These are phyloP conservation scores for Yamadazyma sp. DNA, from an alignment of 805 yeast genomes.

Conservation along the genomic window DNA sequence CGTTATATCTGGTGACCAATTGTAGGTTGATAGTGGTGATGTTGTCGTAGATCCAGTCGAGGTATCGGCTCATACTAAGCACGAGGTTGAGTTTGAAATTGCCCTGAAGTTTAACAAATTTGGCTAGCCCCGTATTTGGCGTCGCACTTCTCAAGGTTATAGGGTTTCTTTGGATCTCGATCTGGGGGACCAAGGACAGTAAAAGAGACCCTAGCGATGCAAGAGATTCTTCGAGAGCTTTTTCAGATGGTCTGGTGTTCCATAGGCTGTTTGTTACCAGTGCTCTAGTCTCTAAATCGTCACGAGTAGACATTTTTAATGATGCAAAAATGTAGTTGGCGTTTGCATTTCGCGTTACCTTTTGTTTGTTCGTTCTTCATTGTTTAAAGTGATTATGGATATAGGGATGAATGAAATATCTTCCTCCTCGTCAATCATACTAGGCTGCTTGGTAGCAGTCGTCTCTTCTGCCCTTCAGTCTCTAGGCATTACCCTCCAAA, in stretches of 20 bases:
- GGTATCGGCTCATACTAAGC: slow-evolving; percentile 18
- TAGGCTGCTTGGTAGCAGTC: slow-evolving; percentile 72
- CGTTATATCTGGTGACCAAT: slow-evolving; percentile 22
- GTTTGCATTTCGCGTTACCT: neutral
- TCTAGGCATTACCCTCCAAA: slow-evolving; percentile 76
- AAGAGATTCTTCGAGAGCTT: slow-evolving; percentile 16
- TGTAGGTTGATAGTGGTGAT: slow-evolving; percentile 8
- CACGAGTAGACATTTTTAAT: neutral
- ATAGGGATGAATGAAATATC: slow-evolving; percentile 1
- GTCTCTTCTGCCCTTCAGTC: slow-evolving; percentile 78
- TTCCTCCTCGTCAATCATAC: slow-evolving; percentile 29
- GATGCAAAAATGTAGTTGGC: too few species aligned
- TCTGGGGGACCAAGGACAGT: slow-evolving; percentile 13
- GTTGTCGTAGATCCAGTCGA: slow-evolving; percentile 12
- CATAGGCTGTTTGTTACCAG: neutral
- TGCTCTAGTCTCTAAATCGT: neutral
- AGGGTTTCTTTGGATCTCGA: slow-evolving; percentile 12
- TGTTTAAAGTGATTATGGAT: too few species aligned
- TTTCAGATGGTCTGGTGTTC: neutral
- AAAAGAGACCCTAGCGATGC: slow-evolving; percentile 19
- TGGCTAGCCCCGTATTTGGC: neutral
- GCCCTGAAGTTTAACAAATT: slow-evolving; percentile 51
- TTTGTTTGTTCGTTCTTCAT: too few species aligned
- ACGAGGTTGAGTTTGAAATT: slow-evolving; percentile 51
- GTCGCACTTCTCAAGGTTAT: neutral